Percentiles rank a stretch among this genome's conserved stretches.
Conservation (phyloP, 352 stramenopile genomes). For the Discostella stelligera region DNA sequence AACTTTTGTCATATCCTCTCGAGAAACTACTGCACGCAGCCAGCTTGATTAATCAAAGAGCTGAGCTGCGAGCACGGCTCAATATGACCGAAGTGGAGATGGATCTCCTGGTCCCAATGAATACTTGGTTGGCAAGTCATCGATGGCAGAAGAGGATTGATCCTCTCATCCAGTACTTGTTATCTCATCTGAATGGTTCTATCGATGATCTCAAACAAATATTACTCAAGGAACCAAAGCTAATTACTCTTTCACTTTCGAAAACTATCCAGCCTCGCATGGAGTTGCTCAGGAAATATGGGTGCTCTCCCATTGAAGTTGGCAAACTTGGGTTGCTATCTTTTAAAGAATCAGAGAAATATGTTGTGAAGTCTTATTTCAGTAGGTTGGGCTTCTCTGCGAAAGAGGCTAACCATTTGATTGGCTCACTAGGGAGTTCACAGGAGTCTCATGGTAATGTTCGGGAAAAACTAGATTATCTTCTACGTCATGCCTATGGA, state of each 20-base stretch:
- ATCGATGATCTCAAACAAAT: slow-evolving; percentile 21
- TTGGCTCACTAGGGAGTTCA: slow-evolving; percentile 3
- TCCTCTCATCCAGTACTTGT: slow-evolving; percentile 23
- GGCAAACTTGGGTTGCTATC: slow-evolving; percentile 10
- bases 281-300: slow-evolving; percentile 14
- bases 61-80: slow-evolving; percentile 15
- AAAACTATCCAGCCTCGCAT: slow-evolving; percentile 26
- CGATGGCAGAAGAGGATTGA: slow-evolving; percentile 12
- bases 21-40: not conserved
- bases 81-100: slow-evolving; percentile 35
- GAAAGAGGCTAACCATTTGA: slow-evolving; percentile 16
- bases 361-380: slow-evolving; percentile 17
- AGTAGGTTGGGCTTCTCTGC: slow-evolving; percentile 20
- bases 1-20: slow-evolving; percentile 3
- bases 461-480: slow-evolving; percentile 23
- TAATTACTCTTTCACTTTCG: slow-evolving; percentile 24
- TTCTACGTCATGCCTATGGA: slow-evolving; percentile 30
- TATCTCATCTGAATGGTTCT: slow-evolving; percentile 8
- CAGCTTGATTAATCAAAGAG: slow-evolving; percentile 11
- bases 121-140: slow-evolving; percentile 19
- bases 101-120: slow-evolving; percentile 20
- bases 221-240: slow-evolving; percentile 23
- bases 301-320: slow-evolving; percentile 19
- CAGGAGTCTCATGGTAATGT: slow-evolving; percentile 1
- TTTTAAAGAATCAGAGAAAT: slow-evolving; percentile 24